Evolutionary conservation across 306 rosid species (phyloP).

Genomic region (Alnus glutinosa): DNA sequence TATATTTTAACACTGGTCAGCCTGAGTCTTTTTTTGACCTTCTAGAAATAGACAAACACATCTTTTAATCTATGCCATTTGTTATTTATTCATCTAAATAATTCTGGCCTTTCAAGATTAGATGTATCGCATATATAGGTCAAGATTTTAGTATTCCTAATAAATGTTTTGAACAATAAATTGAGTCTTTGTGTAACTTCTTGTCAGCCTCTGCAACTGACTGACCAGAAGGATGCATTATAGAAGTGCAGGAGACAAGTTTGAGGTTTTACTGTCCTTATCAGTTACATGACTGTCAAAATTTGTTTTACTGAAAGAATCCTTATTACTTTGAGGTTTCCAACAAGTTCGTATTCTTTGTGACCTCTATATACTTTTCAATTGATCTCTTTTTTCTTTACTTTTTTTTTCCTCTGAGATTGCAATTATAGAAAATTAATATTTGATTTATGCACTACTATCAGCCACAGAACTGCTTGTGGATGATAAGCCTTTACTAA

Average conservation of each 20-base stretch:
- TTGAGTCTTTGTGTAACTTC: slow-evolving; percentile 3
- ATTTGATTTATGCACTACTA: slow-evolving; percentile 7
- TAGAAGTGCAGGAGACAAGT: not conserved
- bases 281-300: not conserved
- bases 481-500: slow-evolving; percentile 25
- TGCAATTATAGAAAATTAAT: slow-evolving; percentile 6
- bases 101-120: slow-evolving; percentile 3
- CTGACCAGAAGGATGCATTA: not conserved
- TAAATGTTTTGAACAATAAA: not conserved
- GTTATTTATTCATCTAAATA: not conserved
- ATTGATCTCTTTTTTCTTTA: not conserved
- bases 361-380: not conserved
- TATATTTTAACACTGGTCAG: not conserved
- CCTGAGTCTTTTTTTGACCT: slow-evolving; percentile 23
- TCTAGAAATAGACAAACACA: not conserved
- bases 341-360: not conserved
- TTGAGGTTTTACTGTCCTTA: not conserved
- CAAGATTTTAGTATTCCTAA: not conserved
- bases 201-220: slow-evolving; percentile 14
- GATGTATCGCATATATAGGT: not conserved
- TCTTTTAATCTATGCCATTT: slow-evolving; percentile 12
- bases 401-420: not conserved
- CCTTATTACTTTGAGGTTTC: not conserved
- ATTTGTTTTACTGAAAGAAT: not conserved
- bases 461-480: slow-evolving; percentile 24